These are phyloP conservation scores for Colletotrichum gigasporum DNA, from an alignment of 2,329 filamentous ascomycete species.

Conservation along the genomic window DNA sequence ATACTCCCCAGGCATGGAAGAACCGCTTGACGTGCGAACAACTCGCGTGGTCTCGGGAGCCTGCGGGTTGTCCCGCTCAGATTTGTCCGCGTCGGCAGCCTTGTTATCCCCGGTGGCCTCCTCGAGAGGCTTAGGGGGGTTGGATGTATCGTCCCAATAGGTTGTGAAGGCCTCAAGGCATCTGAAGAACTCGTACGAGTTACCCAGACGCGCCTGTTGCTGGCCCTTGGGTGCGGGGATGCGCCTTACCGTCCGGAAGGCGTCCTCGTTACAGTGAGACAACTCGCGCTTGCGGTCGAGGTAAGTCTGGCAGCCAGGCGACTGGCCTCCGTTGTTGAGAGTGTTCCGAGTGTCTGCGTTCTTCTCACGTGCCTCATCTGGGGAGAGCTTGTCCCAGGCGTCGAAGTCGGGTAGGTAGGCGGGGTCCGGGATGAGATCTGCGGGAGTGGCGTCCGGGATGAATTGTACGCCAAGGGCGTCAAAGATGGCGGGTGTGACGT, in stretches of 20 bases:
- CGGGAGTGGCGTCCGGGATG: constrained; percentile 56
- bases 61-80: constrained; percentile 19
- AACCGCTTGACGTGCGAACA: constrained; percentile 58
- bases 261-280: constrained; percentile 63
- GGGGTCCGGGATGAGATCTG: constrained; percentile 63
- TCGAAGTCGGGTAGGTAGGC: constrained; percentile 62
- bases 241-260: constrained; percentile 69
- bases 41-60: constrained; percentile 9
- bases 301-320: constrained; percentile 67
- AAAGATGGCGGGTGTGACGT: constrained; percentile 60
- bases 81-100: constrained; percentile 26
- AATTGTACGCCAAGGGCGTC: constrained; percentile 67
- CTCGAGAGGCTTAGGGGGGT: constrained; percentile 32
- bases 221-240: constrained; percentile 64
- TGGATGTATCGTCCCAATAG: constrained; percentile 71
- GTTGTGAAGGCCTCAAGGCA: constrained; percentile 67
- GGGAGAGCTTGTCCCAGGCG: constrained; percentile 58
- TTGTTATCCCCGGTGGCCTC: constrained; percentile 17
- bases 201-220: constrained; percentile 64
- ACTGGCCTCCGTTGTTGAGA: constrained; percentile 62
- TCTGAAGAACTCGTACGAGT: constrained; percentile 73
- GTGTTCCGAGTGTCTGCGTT: constrained; percentile 58
- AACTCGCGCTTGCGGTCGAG: constrained; percentile 68
- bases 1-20: constrained; percentile 66
- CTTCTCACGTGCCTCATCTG: constrained; percentile 58